Base-by-base conservation (phyloP, 768 basidiomycete species). In the Kwoniella shandongensis region DNA sequence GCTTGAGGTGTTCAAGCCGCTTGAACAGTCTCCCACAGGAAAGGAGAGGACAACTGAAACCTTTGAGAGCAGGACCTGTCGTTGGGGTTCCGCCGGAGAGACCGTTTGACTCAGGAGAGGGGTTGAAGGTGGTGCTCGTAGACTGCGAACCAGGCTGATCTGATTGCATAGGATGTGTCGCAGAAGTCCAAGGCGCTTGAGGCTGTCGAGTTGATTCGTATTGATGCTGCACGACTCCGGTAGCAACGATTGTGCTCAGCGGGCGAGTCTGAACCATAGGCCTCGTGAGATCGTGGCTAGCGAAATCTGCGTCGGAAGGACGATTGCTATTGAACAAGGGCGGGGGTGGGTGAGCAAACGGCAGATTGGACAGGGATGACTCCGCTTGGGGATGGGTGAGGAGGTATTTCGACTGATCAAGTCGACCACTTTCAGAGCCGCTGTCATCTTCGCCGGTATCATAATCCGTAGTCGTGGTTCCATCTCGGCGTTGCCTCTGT, bases 21-120 rank as follows among this genome's bases (percentile, higher is more conserved):
- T 91, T 92, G 83, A 93, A 94, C 64, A 87, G 78, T 61, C 88
- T 80, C 2, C 88, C 85, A 70, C 91, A 96, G 13, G 88, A 88
- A 74, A 83, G 86, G 1, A 91, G 81, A 18, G 89, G 89, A 76
- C 91, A 94, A 46, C 86, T 82, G 69, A 85, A 92, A 3, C 84
- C 85, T 49, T 72, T 72, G 0, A 44, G 10, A n/a, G 45, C 26
- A 10, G 44, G 4, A 18, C n/a, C 22, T 6, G 38, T 41, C 26
- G 25, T 30, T 13, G 17, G 5, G n/a, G 41, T 10, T 1, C 17
- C 6, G 2, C 25, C 39, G 2, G 25, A 12, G n/a, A 18, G 11
- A 17, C 17, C 4, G 2, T 25, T 15, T 8, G 3, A 27, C 27
- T 27, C 13, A 32, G 6, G 54, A 39, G 6, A 13, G 17, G 48